A percentile compares a stretch with the other conserved stretches of the same genome.
These are phyloP conservation scores for Auxenochlorella pyrenoidosa DNA, from an alignment of 139 green algal species.

Conservation along the genomic window DNA sequence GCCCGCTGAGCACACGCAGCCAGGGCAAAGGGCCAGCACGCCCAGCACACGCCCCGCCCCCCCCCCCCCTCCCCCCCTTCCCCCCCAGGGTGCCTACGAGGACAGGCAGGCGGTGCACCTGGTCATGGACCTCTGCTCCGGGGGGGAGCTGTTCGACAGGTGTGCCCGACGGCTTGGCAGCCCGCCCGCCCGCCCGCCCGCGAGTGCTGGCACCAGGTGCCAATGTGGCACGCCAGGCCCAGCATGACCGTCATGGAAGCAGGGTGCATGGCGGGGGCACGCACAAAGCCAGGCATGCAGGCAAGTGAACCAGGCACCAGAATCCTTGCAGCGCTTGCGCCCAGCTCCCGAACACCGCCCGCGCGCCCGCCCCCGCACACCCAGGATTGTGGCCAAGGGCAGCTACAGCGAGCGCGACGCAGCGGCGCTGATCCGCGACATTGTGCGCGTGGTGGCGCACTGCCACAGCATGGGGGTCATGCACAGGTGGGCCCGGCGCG, in stretches of 20 bases:
- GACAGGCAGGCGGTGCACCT: slow-evolving; percentile 85
- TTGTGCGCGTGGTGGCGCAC: slow-evolving; percentile 92
- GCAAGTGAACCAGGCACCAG: background rate
- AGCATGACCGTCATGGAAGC: too few species aligned
- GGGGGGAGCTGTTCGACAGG: slow-evolving; percentile 97
- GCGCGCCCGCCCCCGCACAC: background rate
- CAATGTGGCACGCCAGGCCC: too few species aligned
- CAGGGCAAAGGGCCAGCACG: background rate
- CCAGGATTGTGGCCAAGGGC: slow-evolving; percentile 34
- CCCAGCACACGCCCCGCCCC: background rate
- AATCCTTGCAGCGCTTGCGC: background rate
- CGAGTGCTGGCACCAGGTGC: too few species aligned
- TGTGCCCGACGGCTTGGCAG: slow-evolving; percentile 71
- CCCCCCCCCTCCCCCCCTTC: background rate
- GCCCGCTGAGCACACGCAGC: background rate
- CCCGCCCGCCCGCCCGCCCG: too few species aligned
- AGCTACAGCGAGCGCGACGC: slow-evolving; percentile 84
- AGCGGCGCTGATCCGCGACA: slow-evolving; percentile 82
- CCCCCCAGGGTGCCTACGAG: slow-evolving; percentile 78
- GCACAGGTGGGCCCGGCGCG: slow-evolving; percentile 62
- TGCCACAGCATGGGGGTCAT: slow-evolving; percentile 97
- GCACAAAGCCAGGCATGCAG: too few species aligned
- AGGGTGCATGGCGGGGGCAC: too few species aligned
- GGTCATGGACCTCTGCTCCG: slow-evolving; percentile 90
- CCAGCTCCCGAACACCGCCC: background rate